A percentile compares a stretch with the other conserved stretches of the same genome.
Evolutionary conservation across 192 early-diverging fungal genomes (phyloP).

Genomic region (Tieghemiomyces parasiticus): DNA sequence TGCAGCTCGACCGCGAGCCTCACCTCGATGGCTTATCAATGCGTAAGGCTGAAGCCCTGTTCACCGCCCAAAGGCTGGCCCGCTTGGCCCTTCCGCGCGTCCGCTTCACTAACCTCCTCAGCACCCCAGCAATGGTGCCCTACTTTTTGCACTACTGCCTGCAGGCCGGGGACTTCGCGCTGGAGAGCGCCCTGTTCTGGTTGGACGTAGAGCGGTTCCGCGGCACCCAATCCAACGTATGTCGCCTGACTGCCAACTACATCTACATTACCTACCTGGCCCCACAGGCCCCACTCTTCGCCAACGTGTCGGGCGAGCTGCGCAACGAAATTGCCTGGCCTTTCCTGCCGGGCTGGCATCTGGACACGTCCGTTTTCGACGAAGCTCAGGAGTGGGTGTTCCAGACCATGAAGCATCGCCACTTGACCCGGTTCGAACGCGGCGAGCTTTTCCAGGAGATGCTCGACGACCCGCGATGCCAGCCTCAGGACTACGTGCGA

Average conservation of each 20-base stretch:
- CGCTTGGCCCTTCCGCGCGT: conserved; percentile 24
- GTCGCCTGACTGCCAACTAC: conserved; percentile 39
- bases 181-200: conserved; percentile 73
- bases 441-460: conserved; percentile 1
- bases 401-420: conserved; percentile 56
- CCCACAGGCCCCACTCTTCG: conserved; percentile 41
- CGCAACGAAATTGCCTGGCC: conserved; percentile 60
- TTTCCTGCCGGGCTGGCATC: conserved; percentile 31
- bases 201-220: conserved; percentile 71
- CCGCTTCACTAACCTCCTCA: conserved; percentile 29
- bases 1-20: conserved; percentile 2
- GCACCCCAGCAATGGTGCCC: conserved; percentile 16
- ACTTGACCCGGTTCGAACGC: conserved; percentile 56
- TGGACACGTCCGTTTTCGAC: conserved; percentile 61
- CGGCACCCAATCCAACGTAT: conserved; percentile 27
- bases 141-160: conserved; percentile 29
- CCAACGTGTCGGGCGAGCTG: conserved; percentile 58
- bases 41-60: conserved; percentile 13
- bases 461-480: neutral
- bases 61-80: conserved; percentile 13
- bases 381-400: conserved; percentile 64
- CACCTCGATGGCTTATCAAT: neutral
- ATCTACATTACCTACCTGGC: conserved; percentile 68
- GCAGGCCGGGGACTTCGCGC: conserved; percentile 45
- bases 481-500: neutral